Conservation (phyloP, 2,329 filamentous ascomycete species). For the Colletotrichum sp. region DNA sequence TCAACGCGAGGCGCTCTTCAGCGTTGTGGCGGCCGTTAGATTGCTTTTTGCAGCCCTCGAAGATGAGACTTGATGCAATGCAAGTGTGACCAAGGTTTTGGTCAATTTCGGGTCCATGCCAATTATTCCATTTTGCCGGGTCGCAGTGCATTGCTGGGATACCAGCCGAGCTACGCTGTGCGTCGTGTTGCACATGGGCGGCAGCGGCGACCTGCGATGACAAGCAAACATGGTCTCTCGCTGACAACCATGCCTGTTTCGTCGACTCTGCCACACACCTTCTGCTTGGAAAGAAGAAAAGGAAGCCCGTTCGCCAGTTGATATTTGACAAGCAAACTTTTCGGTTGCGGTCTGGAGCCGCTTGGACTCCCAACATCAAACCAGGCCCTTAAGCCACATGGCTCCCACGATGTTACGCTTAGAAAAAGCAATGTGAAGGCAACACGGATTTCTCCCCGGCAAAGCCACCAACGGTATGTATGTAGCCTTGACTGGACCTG, state of each 20-base stretch:
- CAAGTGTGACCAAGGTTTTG: background rate
- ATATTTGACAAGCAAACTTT: slow-evolving; percentile 1
- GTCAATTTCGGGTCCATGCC: background rate
- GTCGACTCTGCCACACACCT: background rate
- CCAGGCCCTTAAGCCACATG: background rate
- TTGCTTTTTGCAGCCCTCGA: background rate
- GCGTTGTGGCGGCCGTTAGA: background rate
- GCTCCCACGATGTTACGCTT: background rate
- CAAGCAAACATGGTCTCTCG: background rate
- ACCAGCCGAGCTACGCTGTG: background rate
- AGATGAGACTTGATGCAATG: slow-evolving; percentile 1
- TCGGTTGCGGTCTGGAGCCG: background rate
- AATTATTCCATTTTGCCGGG: background rate
- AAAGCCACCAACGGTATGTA: background rate
- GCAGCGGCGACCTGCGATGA: background rate
- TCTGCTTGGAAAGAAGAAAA: background rate
- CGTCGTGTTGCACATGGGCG: background rate
- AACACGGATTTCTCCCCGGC: background rate
- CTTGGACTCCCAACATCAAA: background rate
- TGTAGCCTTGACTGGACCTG: background rate
- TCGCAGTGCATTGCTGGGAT: background rate
- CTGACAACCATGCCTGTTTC: background rate
- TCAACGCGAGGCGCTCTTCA: background rate
- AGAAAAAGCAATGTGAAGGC: background rate
- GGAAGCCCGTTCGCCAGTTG: background rate